phyloP scores from a whole-genome alignment of 2,329 filamentous ascomycete genomes.

The Phaeosphaeria sp. region DNA sequence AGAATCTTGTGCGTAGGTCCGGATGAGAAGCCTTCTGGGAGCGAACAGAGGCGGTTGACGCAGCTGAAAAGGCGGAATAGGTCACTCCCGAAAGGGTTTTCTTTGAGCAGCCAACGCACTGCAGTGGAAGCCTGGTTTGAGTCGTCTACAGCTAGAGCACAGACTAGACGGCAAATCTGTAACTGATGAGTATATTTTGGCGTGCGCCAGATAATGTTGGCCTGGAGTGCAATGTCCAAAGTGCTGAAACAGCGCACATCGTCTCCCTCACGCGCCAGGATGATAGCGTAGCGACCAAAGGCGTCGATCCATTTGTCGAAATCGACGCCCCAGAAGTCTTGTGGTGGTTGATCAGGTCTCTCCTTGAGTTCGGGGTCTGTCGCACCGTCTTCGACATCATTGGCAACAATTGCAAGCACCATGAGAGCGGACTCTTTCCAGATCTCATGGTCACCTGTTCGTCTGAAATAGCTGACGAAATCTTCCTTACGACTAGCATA shows the following conservation, averaged over 20 bases:
- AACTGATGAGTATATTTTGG: constrained; percentile 73
- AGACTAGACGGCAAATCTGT: constrained; percentile 81
- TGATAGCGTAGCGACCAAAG: constrained; percentile 85
- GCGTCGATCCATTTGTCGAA: constrained; percentile 89
- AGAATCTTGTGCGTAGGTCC: constrained; percentile 90
- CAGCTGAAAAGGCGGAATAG: constrained; percentile 83
- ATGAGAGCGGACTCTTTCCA: constrained; percentile 46
- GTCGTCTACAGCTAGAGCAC: constrained; percentile 81
- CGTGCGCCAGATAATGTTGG: constrained; percentile 80
- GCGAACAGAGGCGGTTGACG: constrained; percentile 77
- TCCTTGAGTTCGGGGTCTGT: constrained; percentile 36
- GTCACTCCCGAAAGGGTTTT: constrained; percentile 80
- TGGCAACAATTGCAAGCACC: constrained; percentile 43
- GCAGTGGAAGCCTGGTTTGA: constrained; percentile 76
- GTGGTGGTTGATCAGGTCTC: constrained; percentile 48
- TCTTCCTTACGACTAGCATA: constrained; percentile 59
- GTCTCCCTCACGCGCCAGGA: constrained; percentile 72
- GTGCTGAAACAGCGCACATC: constrained; percentile 78
- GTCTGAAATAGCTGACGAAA: constrained; percentile 46
- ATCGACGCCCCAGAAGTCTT: constrained; percentile 75
- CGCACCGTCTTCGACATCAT: constrained; percentile 42
- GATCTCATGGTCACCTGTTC: constrained; percentile 37
- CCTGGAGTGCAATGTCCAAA: constrained; percentile 78
- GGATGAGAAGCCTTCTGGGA: constrained; percentile 76
- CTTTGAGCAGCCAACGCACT: constrained; percentile 83